Conservation (phyloP, 2,329 filamentous ascomycete genomes). For the Xylaria sp. region DNA sequence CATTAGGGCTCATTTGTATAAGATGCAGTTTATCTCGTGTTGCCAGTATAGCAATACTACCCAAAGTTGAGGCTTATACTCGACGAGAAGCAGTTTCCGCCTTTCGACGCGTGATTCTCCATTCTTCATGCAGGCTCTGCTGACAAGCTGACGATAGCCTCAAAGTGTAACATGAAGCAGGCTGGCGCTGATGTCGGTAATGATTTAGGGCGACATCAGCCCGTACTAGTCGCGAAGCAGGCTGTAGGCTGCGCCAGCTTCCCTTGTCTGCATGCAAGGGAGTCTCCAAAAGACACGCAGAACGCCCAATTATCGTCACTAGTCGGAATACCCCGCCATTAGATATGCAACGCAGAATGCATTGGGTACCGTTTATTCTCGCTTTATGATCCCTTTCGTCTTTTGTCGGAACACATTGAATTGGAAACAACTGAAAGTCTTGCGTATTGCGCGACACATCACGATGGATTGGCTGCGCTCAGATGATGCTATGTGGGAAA, state of each 20-base stretch:
- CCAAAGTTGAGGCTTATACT: not conserved
- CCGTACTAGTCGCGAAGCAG: not conserved
- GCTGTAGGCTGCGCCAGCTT: not conserved
- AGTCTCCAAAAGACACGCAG: slow-evolving; percentile 4
- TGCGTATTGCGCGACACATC: not conserved
- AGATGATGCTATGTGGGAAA: slow-evolving; percentile 15
- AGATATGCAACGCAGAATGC: not conserved
- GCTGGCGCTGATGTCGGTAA: not conserved
- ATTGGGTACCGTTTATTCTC: not conserved
- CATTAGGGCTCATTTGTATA: not conserved
- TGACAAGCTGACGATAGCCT: slow-evolving; percentile 9
- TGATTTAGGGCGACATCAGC: not conserved
- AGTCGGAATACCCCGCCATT: slow-evolving; percentile 7
- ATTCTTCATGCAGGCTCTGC: slow-evolving; percentile 18
- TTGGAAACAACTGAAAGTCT: not conserved
- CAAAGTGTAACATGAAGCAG: slow-evolving; percentile 17
- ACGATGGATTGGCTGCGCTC: slow-evolving; percentile 28
- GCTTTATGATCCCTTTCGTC: not conserved
- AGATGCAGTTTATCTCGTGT: not conserved
- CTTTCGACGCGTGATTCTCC: not conserved
- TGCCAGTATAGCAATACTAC: not conserved
- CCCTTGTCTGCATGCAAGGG: not conserved
- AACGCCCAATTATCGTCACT: slow-evolving; percentile 5
- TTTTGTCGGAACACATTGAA: not conserved
- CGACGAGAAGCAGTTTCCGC: not conserved